Evolutionary conservation across 1,284 basidiomycete species (phyloP), one percentile per base, ranked within the genome.

Genomic region (Ceratobasidium sp.): DNA sequence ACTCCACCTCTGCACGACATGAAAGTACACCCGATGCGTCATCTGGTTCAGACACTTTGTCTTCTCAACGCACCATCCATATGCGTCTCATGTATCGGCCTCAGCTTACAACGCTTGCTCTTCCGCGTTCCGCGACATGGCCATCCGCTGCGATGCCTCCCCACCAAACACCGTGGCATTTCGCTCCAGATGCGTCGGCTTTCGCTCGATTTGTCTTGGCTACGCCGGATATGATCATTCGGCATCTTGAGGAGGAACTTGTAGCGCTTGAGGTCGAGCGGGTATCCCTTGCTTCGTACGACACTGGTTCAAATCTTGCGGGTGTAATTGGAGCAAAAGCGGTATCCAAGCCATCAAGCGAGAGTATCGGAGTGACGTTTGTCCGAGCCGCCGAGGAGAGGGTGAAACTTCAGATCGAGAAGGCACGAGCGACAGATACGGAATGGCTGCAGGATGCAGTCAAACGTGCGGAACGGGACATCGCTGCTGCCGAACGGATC

Each of bases 201-300:
- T 98, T 92, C 79, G 88, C 96, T 43, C 96, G 94, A 77, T 97
- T 98, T 82, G 97, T 98, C 93, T 89, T 99, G 23, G 96, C 95
- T 12, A 93, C 96, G 0, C 95, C 97, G 0, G 85, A 89, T 5
- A 92, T 96, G 78, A 86, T 97, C 75, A 84, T 91, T 53, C 79
- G 84, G 12, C 90, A 94, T 77, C 86, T 98, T 16, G 85, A 87
- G 0, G 84, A 82, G 55, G 94, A 98, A 76, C 81, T 96, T 8
- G 87, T 88, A 52, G 90, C 92, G 75, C 84, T 98, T 2, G 85
- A 84, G 1, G 78, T 83, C 0, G 93, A 96, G 80, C 86, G 90
- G 72, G 84, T 88, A 18, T 81, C 87, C 28, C 83, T 95, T 23
- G 79, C 36, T 32, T 70, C 65, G 10, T 70, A 58, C 28, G 65